phyloP scores from a whole-genome alignment of 306 rosid genomes.

The Quillaja saponaria region DNA sequence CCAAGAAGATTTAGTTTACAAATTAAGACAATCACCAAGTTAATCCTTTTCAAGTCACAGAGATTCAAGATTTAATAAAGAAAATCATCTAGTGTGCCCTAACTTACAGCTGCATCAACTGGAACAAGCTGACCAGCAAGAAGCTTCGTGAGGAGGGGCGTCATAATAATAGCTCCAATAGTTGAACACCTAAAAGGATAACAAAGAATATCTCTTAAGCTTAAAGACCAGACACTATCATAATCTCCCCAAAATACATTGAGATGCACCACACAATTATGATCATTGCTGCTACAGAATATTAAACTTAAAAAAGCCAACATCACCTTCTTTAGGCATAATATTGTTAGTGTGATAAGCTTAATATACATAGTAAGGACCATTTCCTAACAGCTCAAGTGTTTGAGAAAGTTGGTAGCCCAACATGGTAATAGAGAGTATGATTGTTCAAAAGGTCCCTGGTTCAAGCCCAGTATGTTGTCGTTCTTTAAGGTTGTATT shows the following conservation, averaged over 20 bases:
- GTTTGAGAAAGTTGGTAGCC: no score
- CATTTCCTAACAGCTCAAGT: no score
- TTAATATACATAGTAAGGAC: no score
- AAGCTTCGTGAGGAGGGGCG: conserved; percentile 88
- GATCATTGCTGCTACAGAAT: neutral
- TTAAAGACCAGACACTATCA: conserved; percentile 5
- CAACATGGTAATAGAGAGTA: conserved; percentile 3
- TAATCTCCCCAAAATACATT: conserved; percentile 8
- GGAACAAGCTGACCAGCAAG: conserved; percentile 96
- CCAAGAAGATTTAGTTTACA: neutral
- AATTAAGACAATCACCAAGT: neutral
- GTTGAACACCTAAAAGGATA: conserved; percentile 75
- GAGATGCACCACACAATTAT: conserved; percentile 8
- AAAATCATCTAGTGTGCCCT: conserved; percentile 4
- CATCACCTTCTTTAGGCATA: conserved; percentile 9
- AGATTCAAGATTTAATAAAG: neutral
- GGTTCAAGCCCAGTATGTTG: no score
- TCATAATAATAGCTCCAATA: conserved; percentile 89
- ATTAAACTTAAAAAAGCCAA: neutral
- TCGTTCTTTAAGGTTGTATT: no score
- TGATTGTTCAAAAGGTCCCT: no score
- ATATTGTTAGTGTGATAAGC: no score
- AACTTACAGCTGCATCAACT: conserved; percentile 92
- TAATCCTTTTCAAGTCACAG: neutral
- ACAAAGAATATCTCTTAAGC: conserved; percentile 24